phyloP scores from a whole-genome alignment of 345 rosid species.

The Excoecaria cochinchinensis region DNA sequence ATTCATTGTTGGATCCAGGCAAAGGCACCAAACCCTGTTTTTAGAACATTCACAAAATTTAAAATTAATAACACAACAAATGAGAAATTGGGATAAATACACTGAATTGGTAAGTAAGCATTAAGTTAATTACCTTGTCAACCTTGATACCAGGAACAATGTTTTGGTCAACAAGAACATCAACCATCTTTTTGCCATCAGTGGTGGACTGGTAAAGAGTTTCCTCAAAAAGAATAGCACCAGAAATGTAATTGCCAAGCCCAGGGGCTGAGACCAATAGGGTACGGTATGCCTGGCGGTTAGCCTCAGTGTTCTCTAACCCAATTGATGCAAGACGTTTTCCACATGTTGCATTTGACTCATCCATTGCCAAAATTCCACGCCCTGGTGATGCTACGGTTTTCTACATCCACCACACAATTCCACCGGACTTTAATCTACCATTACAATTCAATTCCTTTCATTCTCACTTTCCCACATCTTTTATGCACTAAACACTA shows the following conservation, averaged over 20 bases:
- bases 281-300: constrained; percentile 94
- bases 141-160: constrained; percentile 98
- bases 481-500: no score
- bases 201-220: constrained; percentile 89
- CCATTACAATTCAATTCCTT: no score
- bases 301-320: constrained; percentile 94
- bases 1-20: constrained; percentile 84
- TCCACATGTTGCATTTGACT: constrained; percentile 96
- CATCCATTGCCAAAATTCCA: constrained; percentile 99
- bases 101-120: not conserved
- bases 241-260: constrained; percentile 83
- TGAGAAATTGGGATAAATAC: not conserved
- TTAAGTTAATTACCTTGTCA: constrained; percentile 62
- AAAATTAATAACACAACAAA: not conserved
- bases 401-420: constrained; percentile 48
- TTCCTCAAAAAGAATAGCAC: constrained; percentile 94
- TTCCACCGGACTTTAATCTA: no score
- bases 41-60: constrained; percentile 10
- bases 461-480: no score
- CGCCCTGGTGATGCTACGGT: constrained; percentile 91
- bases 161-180: constrained; percentile 81
- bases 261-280: constrained; percentile 78
- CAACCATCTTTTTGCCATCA: constrained; percentile 89
- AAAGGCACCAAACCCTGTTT: constrained; percentile 95
- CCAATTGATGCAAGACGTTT: constrained; percentile 92